A percentile compares a stretch with the other conserved stretches of the same genome.
These are phyloP conservation scores for Hemileccinum rubropunctum DNA, from an alignment of 768 basidiomycete species.

Conservation along the genomic window DNA sequence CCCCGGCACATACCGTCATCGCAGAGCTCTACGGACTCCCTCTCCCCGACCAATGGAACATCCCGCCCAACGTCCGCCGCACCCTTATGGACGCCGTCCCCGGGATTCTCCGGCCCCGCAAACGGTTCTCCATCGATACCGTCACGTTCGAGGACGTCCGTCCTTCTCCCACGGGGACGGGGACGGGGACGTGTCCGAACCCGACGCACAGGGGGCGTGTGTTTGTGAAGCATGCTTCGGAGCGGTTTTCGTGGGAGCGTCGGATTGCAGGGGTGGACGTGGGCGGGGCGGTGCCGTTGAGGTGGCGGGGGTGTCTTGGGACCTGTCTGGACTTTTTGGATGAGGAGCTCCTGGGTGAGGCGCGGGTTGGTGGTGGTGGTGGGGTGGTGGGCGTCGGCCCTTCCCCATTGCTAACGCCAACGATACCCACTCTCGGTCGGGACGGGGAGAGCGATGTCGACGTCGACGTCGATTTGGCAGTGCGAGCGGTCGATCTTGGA, in stretches of 20 bases:
- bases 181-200: constrained; percentile 48
- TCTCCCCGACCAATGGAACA: constrained; percentile 27
- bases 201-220: constrained; percentile 34
- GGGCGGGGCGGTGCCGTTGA: constrained; percentile 53
- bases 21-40: constrained; percentile 29
- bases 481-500: constrained; percentile 23
- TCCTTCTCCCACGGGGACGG: constrained; percentile 19
- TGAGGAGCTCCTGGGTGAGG: not conserved
- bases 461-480: constrained; percentile 9
- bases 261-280: constrained; percentile 50
- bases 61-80: constrained; percentile 25
- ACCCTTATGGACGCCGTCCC: constrained; percentile 30
- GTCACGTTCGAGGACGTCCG: not conserved
- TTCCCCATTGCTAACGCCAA: not conserved
- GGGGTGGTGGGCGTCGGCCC: not conserved
- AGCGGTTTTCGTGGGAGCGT: constrained; percentile 64
- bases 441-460: constrained; percentile 12
- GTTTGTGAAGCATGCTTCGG: constrained; percentile 58
- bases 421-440: not conserved
- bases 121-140: constrained; percentile 15
- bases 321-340: constrained; percentile 65
- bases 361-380: not conserved
- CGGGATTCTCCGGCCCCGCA: constrained; percentile 23
- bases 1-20: constrained; percentile 13
- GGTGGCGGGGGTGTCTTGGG: constrained; percentile 65